phyloP scores from a whole-genome alignment of 768 basidiomycete species.

The Amanita muscaria region DNA sequence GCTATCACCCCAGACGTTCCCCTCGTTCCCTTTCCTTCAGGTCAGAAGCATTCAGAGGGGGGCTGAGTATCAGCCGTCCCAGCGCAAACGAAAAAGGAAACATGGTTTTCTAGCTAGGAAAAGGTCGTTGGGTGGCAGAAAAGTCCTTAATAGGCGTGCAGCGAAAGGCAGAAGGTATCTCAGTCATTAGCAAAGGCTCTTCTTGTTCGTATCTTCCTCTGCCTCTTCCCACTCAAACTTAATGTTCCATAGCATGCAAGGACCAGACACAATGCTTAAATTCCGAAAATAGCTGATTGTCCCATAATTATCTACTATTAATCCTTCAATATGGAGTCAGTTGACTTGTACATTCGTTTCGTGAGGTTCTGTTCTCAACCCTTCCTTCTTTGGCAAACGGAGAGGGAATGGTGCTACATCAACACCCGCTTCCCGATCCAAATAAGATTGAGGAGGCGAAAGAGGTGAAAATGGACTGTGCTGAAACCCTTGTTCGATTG shows the following conservation, averaged over 20 bases:
- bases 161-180: conserved; percentile 74
- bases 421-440: background rate
- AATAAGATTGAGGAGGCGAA: conserved; percentile 45
- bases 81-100: conserved; percentile 85
- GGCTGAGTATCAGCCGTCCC: conserved; percentile 94
- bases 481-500: conserved; percentile 64
- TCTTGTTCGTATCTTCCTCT: background rate
- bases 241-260: too few species aligned
- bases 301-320: too few species aligned
- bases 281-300: too few species aligned
- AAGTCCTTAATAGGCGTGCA: conserved; percentile 59
- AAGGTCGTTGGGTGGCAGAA: conserved; percentile 59
- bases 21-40: conserved; percentile 25
- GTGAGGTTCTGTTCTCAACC: background rate
- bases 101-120: conserved; percentile 84
- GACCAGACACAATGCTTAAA: too few species aligned
- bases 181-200: conserved; percentile 45
- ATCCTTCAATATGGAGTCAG: too few species aligned
- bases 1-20: conserved; percentile 17
- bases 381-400: conserved; percentile 1
- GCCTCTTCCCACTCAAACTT: background rate
- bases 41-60: conserved; percentile 64
- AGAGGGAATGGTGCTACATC: background rate
- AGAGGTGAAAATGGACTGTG: conserved; percentile 55
- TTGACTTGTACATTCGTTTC: conserved; percentile 3